Evolutionary conservation across 805 yeast genomes (phyloP), one percentile per base, ranked within the genome.

Genomic region (Saccharomycopsis schoenii): DNA sequence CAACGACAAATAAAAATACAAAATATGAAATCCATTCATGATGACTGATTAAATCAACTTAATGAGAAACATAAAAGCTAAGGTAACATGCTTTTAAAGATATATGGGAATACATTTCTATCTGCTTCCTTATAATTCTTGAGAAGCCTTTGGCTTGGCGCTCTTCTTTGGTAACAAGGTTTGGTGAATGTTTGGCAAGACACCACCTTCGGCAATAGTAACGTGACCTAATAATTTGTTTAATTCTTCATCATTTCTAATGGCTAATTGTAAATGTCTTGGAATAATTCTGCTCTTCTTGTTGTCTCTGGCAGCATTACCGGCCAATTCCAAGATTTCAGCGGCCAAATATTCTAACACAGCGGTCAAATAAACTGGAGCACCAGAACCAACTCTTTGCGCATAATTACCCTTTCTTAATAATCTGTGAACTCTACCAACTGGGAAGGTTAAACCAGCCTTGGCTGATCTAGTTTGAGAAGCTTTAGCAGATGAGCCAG

Each of bases 361-460:
- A 61, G 98, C 96, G 69, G 98, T 92, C 74, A 93, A 83, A 81
- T 92, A 93, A 67, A 93, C 93, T 80, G 98, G 97, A 72, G 98
- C 97, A 85, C 97, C 97, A 69, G 97, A 91, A 84, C 98, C 97
- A 71, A 93, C 87, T 82, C 98, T 87, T 81, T 92, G 96, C 73
- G 97, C 96, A 82, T 93, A 89, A 86, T 92, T 89, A 76, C 97
- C 97, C 80, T 88, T 90, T 85, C 96, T 89, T 74, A 93, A 80
- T 71, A 92, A 83, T 81, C 97, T 86, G 83, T 93, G 97, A 70
- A 93, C 94, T 86, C 98, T 92, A 78, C 98, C 98, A 69, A 93
- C 98, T 81, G 98, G 98, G 96, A 93, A 93, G 72, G 96, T 89
- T 74, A 93, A 85, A 78, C 97, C 98, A 74, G 98, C 97, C 83